phyloP scores from a whole-genome alignment of 306 rosid genomes.

The Rosa lucieae region DNA sequence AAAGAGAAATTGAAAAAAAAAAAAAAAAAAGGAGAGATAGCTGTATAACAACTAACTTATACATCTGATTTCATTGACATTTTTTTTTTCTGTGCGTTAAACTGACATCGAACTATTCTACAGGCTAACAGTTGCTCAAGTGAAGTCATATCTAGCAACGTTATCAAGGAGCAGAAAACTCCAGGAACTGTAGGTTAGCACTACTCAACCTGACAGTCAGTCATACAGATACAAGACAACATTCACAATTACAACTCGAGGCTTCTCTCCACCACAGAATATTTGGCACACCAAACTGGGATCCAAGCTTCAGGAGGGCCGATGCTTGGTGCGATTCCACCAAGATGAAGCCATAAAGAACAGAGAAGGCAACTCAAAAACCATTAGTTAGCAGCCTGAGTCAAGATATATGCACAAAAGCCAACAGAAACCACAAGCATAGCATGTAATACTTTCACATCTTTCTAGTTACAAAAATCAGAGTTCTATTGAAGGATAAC shows the following conservation, averaged over 20 bases:
- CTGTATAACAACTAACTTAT: background rate
- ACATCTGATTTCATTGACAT: background rate
- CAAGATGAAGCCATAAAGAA: background rate
- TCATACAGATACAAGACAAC: background rate
- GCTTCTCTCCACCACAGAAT: background rate
- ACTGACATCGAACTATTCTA: background rate
- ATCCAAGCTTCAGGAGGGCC: slow-evolving; percentile 6
- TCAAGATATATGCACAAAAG: background rate
- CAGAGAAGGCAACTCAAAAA: background rate
- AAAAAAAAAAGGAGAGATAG: no score
- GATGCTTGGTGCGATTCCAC: background rate
- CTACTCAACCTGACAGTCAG: background rate
- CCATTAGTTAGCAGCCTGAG: slow-evolving; percentile 3
- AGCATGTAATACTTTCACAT: background rate
- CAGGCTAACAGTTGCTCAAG: background rate
- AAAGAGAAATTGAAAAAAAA: no score
- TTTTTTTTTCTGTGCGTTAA: background rate
- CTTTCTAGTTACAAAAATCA: background rate
- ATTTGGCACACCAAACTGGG: background rate
- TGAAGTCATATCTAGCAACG: background rate
- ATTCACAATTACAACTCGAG: background rate
- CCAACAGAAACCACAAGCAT: slow-evolving; percentile 15
- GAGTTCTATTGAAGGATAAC: background rate
- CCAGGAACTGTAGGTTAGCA: background rate
- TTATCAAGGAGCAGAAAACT: background rate